Base-by-base conservation (phyloP, 495 filamentous ascomycete genomes). In the Aspergillus carlsbadensis region DNA sequence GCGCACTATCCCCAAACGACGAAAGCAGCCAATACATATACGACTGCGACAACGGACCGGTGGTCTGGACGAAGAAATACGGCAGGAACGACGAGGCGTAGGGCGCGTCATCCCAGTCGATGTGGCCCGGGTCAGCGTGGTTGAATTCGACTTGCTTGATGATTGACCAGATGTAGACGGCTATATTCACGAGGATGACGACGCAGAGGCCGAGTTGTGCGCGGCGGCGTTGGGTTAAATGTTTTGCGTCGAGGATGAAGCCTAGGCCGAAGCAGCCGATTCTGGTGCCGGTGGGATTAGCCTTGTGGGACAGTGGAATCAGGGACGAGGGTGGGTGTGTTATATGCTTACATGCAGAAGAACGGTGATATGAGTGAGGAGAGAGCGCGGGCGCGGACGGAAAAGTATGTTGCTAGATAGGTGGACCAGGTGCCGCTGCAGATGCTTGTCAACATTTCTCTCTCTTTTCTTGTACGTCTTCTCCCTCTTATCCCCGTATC, bases 11-110 rank as follows among this genome's bases (percentile, higher is more conserved):
- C 5, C 58, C 64, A 57, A 69, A 69, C 8, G 66, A 69, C 13
- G 66, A 69, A 7, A 69, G 26, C 17, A 69, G 56, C 66, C 66
- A 69, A 49, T 69, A 69, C 66, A 69, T 69, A 17, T 69, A 69
- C 5, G 66, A 69, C 54, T 69, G 66, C 10, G 64, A 69, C 31
- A 69, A 49, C 6, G 66, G 66, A 2, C 66, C 66, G 0, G 66
- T 69, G 2, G 66, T 69, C 52, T 69, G 66, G 11, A 69, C 62
- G 48, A 69, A 69, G 56, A 69, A 69, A 41, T 69, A 69, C 6
- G 66, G 66, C 50, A 69, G 49, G 22, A 69, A 69, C 1, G 66
- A 59, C 13, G 58, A 49, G 1, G 66, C 43, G 45, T 69, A 69
- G 1, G 66, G 50, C 3, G 21, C 36, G 17, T 67, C 64, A 21